A percentile compares a stretch with the other conserved stretches of the same genome.
phyloP scores from a whole-genome alignment of 495 filamentous ascomycete genomes.

The Xylaria telfairii region DNA sequence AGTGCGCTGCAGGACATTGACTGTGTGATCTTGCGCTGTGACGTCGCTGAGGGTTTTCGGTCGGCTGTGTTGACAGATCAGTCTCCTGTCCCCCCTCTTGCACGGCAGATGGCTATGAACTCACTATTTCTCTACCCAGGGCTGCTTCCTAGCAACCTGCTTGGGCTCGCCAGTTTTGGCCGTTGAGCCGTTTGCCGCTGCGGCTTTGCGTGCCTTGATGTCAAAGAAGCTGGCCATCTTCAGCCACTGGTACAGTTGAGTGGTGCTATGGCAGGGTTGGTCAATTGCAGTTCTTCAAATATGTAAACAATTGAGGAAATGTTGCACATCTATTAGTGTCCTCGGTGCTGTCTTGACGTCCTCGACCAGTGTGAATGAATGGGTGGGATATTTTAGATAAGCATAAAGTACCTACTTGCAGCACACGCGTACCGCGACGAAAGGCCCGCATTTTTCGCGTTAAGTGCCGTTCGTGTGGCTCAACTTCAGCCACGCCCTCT shows the following conservation, averaged over 20 bases:
- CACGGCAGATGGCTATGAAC: conserved; percentile 31
- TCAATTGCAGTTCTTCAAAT: background rate
- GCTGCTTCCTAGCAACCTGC: conserved; percentile 72
- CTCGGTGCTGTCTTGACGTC: background rate
- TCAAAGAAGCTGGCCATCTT: conserved; percentile 89
- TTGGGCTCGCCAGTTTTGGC: conserved; percentile 60
- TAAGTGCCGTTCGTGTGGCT: conserved; percentile 22
- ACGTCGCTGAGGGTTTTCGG: conserved; percentile 94
- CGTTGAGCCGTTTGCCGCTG: conserved; percentile 62
- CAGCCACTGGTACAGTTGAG: background rate
- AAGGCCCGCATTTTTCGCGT: conserved; percentile 21
- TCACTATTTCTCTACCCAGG: conserved; percentile 99
- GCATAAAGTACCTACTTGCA: background rate
- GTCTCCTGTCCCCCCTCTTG: background rate
- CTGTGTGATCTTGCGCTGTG: conserved; percentile 96
- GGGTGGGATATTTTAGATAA: background rate
- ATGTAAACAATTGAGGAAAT: background rate
- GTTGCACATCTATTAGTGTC: background rate
- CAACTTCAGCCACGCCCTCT: conserved; percentile 15
- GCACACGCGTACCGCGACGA: background rate
- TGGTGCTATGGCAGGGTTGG: background rate
- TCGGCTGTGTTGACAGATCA: conserved; percentile 64
- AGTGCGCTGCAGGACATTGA: conserved; percentile 87
- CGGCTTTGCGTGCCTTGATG: conserved; percentile 88
- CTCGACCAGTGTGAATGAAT: background rate